Percentiles rank a stretch among this genome's conserved stretches.
phyloP scores from a whole-genome alignment of 495 filamentous ascomycete genomes.

The Aspergillus cristatus region DNA sequence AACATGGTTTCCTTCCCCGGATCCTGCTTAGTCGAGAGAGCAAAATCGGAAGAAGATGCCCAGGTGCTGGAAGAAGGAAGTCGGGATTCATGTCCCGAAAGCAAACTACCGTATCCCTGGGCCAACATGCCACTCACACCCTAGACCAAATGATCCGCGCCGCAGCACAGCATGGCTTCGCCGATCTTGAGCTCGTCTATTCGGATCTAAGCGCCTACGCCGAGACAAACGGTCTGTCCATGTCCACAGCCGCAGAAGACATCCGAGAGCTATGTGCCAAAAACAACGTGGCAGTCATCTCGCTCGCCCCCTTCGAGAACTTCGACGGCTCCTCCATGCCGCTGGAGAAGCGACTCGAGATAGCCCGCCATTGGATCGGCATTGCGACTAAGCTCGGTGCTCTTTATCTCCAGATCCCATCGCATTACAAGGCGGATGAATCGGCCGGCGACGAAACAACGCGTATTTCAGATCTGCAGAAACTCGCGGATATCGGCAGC shows the following conservation, averaged over 20 bases:
- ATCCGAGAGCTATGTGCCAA: conserved; percentile 45
- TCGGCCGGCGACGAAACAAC: conserved; percentile 42
- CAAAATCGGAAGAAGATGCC: no score
- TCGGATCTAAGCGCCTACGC: conserved; percentile 56
- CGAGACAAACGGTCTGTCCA: conserved; percentile 19
- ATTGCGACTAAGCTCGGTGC: conserved; percentile 49
- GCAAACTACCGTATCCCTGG: conserved; percentile 56
- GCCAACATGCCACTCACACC: conserved; percentile 51
- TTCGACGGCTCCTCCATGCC: conserved; percentile 51
- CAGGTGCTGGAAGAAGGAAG: no score
- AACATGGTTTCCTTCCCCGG: no score
- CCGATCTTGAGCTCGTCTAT: conserved; percentile 62
- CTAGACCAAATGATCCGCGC: conserved; percentile 52
- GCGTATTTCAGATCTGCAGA: conserved; percentile 52
- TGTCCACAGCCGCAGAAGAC: conserved; percentile 45
- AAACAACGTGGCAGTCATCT: conserved; percentile 45
- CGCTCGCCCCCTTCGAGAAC: conserved; percentile 66
- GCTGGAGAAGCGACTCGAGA: conserved; percentile 48
- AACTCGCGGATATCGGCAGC: conserved; percentile 48
- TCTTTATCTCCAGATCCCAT: conserved; percentile 57
- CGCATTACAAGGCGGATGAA: conserved; percentile 44
- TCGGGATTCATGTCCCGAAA: no score
- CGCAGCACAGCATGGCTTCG: conserved; percentile 49
- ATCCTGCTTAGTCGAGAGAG: no score
- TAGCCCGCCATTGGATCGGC: conserved; percentile 54